A percentile compares a stretch with the other conserved stretches of the same genome.
phyloP scores from a whole-genome alignment of 2,329 filamentous ascomycete species.

The Rhynchosporium secalis region DNA sequence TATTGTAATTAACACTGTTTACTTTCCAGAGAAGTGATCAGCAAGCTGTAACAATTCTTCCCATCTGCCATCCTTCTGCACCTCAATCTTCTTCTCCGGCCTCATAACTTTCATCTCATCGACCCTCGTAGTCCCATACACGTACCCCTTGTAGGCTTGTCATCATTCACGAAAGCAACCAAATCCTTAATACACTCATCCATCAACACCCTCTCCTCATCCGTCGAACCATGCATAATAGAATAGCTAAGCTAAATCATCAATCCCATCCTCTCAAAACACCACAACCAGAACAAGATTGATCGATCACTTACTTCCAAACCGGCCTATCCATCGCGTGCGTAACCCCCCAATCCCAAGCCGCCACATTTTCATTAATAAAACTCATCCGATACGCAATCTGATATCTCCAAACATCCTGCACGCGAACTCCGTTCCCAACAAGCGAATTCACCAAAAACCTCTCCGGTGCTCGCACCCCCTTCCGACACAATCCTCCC shows the following conservation, averaged over 20 bases:
- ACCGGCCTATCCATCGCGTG: constrained; percentile 47
- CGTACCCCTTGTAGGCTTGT: constrained; percentile 35
- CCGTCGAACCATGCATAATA: constrained; percentile 43
- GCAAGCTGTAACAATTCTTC: constrained; percentile 37
- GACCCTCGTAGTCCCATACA: constrained; percentile 40
- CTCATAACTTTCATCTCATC: constrained; percentile 44
- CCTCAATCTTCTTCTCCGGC: constrained; percentile 39
- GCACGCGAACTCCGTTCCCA: constrained; percentile 39
- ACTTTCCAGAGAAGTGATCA: constrained; percentile 35
- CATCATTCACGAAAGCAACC: constrained; percentile 43
- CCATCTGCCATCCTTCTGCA: constrained; percentile 43
- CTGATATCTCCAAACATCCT: constrained; percentile 46
- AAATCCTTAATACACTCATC: constrained; percentile 43
- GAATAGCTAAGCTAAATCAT: constrained; percentile 39
- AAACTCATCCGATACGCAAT: constrained; percentile 46
- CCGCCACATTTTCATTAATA: constrained; percentile 44
- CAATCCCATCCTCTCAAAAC: neutral
- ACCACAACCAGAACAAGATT: neutral
- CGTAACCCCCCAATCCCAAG: constrained; percentile 40
- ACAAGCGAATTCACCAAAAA: constrained; percentile 39
- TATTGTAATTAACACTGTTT: neutral
- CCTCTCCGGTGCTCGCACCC: constrained; percentile 42
- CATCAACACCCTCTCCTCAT: constrained; percentile 42
- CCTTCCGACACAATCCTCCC: constrained; percentile 46
- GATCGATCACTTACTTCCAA: constrained; percentile 43